Percentiles rank a stretch among this genome's conserved stretches.
Conservation (phyloP, 129 eudicot genomes). For the Ambrosia artemisiifolia region DNA sequence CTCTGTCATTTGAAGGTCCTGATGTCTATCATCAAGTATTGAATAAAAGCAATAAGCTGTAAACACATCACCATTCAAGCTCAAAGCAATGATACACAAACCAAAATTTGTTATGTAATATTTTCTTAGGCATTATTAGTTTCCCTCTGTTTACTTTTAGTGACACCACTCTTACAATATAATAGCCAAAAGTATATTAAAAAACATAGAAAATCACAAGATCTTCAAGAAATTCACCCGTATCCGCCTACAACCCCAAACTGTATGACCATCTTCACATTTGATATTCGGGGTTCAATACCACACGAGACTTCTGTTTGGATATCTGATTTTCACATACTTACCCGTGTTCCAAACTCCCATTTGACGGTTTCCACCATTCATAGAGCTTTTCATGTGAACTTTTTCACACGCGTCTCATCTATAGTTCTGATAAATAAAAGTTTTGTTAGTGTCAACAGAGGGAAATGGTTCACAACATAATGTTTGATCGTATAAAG, state of each 20-base stretch:
- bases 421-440: slow-evolving; percentile 34
- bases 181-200: not conserved
- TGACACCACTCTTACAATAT: slow-evolving; percentile 28
- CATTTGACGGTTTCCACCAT: slow-evolving; percentile 14
- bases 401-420: slow-evolving; percentile 27
- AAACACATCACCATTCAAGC: not conserved
- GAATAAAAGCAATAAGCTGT: not conserved
- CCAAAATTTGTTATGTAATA: slow-evolving; percentile 1
- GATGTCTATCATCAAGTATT: too few species aligned
- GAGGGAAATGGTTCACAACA: not conserved
- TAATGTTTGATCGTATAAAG: not conserved
- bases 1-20: too few species aligned
- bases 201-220: not conserved
- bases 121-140: slow-evolving; percentile 16
- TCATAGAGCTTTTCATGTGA: slow-evolving; percentile 9
- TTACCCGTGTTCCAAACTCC: slow-evolving; percentile 10
- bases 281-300: slow-evolving; percentile 24
- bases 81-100: slow-evolving; percentile 5
- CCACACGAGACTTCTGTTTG: slow-evolving; percentile 9
- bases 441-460: not conserved
- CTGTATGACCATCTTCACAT: slow-evolving; percentile 21
- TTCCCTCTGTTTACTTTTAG: slow-evolving; percentile 16
- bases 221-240: slow-evolving; percentile 29
- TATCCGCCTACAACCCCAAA: slow-evolving; percentile 28
- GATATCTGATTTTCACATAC: not conserved